Evolutionary conservation across 1,139 yeast species (phyloP).

Genomic region (Pneumocystis murina): DNA sequence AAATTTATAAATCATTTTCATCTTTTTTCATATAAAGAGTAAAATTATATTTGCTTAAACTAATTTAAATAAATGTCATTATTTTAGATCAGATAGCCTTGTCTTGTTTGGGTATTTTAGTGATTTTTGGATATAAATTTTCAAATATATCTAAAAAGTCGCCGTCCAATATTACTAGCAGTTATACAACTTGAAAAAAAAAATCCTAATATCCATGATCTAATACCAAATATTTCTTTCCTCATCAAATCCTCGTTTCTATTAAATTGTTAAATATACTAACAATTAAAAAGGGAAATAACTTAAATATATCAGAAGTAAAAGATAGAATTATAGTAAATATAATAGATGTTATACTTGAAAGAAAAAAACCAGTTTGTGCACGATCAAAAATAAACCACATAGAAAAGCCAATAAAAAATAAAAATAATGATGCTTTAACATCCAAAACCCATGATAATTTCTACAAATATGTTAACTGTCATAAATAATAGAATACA

Average conservation of each 20-base stretch:
- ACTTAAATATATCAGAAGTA: background rate
- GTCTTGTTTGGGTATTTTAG: background rate
- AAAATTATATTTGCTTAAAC: background rate
- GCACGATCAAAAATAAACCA: constrained; percentile 1
- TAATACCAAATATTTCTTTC: background rate
- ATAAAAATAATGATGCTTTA: background rate
- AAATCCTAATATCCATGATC: background rate
- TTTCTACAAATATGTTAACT: background rate
- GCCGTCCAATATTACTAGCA: background rate
- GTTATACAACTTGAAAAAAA: background rate
- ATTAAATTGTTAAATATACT: background rate
- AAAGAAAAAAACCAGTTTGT: background rate
- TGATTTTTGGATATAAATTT: background rate
- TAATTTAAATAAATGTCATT: background rate
- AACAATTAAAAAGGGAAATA: background rate
- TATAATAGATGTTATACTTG: background rate
- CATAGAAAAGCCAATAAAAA: background rate
- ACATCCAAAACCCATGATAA: background rate
- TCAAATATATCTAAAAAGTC: background rate
- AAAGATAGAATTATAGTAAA: background rate
- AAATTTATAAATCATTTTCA: background rate
- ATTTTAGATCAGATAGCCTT: too few relatives aligned
- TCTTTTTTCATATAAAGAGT: background rate
- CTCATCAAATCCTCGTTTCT: background rate
- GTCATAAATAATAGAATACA: background rate